Evolutionary conservation across 2,329 filamentous ascomycete genomes (phyloP).

Genomic region (Aureobasidium sp.): DNA sequence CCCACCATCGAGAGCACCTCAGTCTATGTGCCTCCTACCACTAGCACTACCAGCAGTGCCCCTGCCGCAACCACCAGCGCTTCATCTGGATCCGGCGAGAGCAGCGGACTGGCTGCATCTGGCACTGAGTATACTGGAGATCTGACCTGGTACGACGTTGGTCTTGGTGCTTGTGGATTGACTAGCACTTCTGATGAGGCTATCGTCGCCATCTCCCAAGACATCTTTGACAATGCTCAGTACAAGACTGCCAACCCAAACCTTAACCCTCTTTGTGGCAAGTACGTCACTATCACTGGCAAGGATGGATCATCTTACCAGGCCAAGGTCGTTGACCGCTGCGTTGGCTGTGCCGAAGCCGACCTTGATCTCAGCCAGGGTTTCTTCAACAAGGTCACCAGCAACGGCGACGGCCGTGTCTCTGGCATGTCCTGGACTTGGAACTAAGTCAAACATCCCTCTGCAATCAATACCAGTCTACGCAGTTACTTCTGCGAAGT

Average conservation of each 20-base stretch:
- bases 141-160: conserved; percentile 67
- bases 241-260: conserved; percentile 42
- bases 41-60: conserved; percentile 17
- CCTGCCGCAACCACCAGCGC: conserved; percentile 19
- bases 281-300: conserved; percentile 54
- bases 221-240: conserved; percentile 49
- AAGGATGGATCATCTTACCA: conserved; percentile 51
- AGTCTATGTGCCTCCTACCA: conserved; percentile 18
- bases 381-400: conserved; percentile 33
- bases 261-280: conserved; percentile 63
- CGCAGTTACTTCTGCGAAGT: conserved; percentile 11
- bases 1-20: conserved; percentile 20
- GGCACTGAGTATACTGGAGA: conserved; percentile 49
- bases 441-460: conserved; percentile 19
- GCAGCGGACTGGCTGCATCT: conserved; percentile 24
- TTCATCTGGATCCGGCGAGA: conserved; percentile 15
- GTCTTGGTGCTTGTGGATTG: conserved; percentile 60
- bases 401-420: conserved; percentile 33
- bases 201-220: conserved; percentile 62
- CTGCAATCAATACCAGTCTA: neutral
- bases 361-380: conserved; percentile 53
- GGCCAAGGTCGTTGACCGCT: conserved; percentile 66
- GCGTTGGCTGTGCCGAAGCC: conserved; percentile 54
- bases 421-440: conserved; percentile 37
- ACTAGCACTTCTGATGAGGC: conserved; percentile 51